Base-by-base conservation (phyloP, 2,329 filamentous ascomycete genomes). In the Madurella mycetomatis region DNA sequence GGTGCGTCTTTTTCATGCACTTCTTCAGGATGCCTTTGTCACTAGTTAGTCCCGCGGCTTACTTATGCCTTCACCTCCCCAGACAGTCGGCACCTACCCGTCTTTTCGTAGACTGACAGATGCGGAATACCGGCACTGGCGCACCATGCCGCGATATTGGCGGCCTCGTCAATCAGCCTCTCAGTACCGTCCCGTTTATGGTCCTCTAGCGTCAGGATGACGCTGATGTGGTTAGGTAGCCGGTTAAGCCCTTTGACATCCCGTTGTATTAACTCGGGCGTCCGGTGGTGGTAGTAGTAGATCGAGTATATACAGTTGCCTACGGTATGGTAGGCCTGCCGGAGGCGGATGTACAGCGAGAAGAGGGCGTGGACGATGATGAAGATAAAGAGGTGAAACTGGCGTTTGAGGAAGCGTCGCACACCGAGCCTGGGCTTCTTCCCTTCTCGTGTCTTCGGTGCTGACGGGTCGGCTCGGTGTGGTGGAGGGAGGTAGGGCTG, bases 201-300 rank as follows among this genome's bases (percentile, higher is more conserved):
- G 67, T 86, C 78, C 65, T 92, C 84, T 46, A 89, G 76, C 54
- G 86, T 86, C 55, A 99, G 73, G 51, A 97, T 86, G 11, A 95
- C 86, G 67, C 91, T 96, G 48, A 99, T 71, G 67, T 99, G 94
- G 61, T 87, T 82, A 2, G 94, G 94, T 56, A 95, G 72, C 64
- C 87, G 84, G 54, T 77, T 80, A 54, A 99, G 72, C 9, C 80
- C 79, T 69, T 84, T 84, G 25, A 97, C 86, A 73, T 99, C 94
- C 65, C 87, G 86, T 66, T 87, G 85, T 63, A 99, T 96, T 67
- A 96, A 84, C 68, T 95, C 90, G 8, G 94, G 94, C 0, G 92
- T 95, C 49, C 90, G 88, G 71, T 99, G 94, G 73, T 99, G 95
- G 74, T 99, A 94, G 70, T 92, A 92, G 51, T 95, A 78, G 57